A percentile compares a stretch with the other conserved stretches of the same genome.
These are phyloP conservation scores for Cladophialophora yegresii DNA, from an alignment of 2,329 filamentous ascomycete species.

Conservation along the genomic window DNA sequence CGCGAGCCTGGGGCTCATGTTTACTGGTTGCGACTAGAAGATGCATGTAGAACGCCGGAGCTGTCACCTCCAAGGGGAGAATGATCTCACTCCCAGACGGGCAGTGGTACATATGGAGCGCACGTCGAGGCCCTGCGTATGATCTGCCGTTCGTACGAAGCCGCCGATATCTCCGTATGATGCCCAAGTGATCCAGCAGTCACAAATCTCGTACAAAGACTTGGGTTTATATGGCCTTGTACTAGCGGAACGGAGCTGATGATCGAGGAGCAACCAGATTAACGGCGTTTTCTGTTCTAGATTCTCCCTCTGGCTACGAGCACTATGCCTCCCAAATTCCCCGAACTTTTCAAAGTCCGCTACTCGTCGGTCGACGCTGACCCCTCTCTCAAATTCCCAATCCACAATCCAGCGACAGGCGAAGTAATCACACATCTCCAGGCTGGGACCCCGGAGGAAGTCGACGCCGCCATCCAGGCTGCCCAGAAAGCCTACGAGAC, in stretches of 20 bases:
- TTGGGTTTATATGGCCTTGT: not conserved
- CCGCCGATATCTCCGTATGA: not conserved
- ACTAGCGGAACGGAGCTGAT: not conserved
- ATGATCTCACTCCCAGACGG: not conserved
- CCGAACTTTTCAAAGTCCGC: slow-evolving; percentile 5
- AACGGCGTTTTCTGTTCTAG: not conserved
- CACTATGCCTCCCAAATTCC: slow-evolving; percentile 6
- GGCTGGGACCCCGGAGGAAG: slow-evolving; percentile 10
- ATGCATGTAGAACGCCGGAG: not conserved
- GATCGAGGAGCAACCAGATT: not conserved
- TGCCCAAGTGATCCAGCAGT: not conserved
- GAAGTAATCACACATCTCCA: slow-evolving; percentile 22
- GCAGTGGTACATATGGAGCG: not conserved
- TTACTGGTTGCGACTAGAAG: not conserved
- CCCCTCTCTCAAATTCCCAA: slow-evolving; percentile 19
- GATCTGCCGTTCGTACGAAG: not conserved
- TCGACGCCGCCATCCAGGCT: slow-evolving; percentile 18
- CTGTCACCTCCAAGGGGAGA: not conserved
- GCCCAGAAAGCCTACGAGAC: slow-evolving; percentile 22
- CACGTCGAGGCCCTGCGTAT: not conserved
- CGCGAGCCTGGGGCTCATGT: not conserved
- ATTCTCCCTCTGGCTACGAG: not conserved
- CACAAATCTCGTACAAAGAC: not conserved
- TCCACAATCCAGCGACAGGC: slow-evolving; percentile 30
- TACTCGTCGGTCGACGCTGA: slow-evolving; percentile 11